A percentile compares a stretch with the other conserved stretches of the same genome.
Evolutionary conservation across 768 basidiomycete genomes (phyloP).

Genomic region (Saitozyma sp.): DNA sequence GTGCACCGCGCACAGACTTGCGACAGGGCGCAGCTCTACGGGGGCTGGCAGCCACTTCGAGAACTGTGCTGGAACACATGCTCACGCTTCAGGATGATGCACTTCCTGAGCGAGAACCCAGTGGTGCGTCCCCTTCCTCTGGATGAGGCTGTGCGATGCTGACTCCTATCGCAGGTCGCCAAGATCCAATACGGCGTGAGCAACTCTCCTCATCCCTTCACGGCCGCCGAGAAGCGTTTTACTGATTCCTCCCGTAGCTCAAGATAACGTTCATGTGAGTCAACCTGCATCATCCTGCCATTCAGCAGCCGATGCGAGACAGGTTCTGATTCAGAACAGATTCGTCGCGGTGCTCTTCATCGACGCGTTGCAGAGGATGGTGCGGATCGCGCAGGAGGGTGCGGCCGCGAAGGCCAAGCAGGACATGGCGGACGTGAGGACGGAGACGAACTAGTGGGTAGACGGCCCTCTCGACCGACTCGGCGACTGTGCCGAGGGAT

Average conservation of each 20-base stretch:
- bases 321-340: slow-evolving; percentile 45
- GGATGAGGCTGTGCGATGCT: slow-evolving; percentile 2
- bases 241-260: slow-evolving; percentile 52
- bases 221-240: neutral
- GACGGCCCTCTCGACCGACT: too few relatives aligned
- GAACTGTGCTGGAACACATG: neutral
- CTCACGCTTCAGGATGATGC: slow-evolving; percentile 40
- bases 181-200: slow-evolving; percentile 75
- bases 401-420: slow-evolving; percentile 65
- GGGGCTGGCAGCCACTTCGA: too few relatives aligned
- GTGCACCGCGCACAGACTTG: slow-evolving; percentile 14
- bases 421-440: slow-evolving; percentile 64
- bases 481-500: neutral
- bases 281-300: slow-evolving; percentile 3
- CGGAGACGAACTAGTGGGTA: slow-evolving; percentile 71
- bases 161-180: slow-evolving; percentile 59
- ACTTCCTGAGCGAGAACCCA: slow-evolving; percentile 58
- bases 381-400: slow-evolving; percentile 57
- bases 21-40: neutral
- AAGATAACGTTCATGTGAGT: slow-evolving; percentile 91
- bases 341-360: slow-evolving; percentile 84
- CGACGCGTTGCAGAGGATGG: slow-evolving; percentile 92
- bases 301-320: too few relatives aligned
- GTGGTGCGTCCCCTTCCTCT: slow-evolving; percentile 62
- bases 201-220: slow-evolving; percentile 5